Evolutionary conservation across 331 rosid species (phyloP).

Genomic region (Rosa hybrid): DNA sequence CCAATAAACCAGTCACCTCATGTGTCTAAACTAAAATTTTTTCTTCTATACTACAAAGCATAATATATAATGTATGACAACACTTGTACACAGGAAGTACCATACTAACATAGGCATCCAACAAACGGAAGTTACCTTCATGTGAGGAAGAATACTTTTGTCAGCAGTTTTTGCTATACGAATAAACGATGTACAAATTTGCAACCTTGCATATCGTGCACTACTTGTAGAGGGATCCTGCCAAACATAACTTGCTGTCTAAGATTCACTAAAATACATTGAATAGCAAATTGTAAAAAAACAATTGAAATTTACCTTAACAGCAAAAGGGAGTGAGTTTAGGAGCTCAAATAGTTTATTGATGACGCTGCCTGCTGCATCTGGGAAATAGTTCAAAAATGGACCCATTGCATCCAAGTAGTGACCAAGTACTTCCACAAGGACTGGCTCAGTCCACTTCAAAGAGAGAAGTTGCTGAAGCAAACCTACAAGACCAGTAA

Average conservation of each 20-base stretch:
- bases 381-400: slow-evolving; percentile 81
- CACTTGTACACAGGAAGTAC: not conserved
- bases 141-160: slow-evolving; percentile 92
- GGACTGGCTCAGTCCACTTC: slow-evolving; percentile 87
- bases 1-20: not conserved
- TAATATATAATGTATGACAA: not conserved
- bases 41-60: not conserved
- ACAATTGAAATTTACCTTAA: slow-evolving; percentile 54
- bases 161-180: slow-evolving; percentile 94
- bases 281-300: slow-evolving; percentile 23
- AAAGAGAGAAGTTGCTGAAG: slow-evolving; percentile 84
- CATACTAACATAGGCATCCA: not conserved
- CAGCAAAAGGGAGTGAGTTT: slow-evolving; percentile 70
- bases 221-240: slow-evolving; percentile 72
- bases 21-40: not conserved
- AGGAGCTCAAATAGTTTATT: slow-evolving; percentile 90
- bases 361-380: slow-evolving; percentile 89
- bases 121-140: slow-evolving; percentile 68
- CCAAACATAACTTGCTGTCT: slow-evolving; percentile 29
- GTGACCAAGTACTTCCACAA: slow-evolving; percentile 85
- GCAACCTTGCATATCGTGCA: slow-evolving; percentile 94
- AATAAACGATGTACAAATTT: slow-evolving; percentile 90
- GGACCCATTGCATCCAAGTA: slow-evolving; percentile 93
- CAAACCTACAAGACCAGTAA: slow-evolving; percentile 60
- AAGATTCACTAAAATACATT: slow-evolving; percentile 16